Conservation (phyloP, 768 basidiomycete species). For the Suillus plorans region DNA sequence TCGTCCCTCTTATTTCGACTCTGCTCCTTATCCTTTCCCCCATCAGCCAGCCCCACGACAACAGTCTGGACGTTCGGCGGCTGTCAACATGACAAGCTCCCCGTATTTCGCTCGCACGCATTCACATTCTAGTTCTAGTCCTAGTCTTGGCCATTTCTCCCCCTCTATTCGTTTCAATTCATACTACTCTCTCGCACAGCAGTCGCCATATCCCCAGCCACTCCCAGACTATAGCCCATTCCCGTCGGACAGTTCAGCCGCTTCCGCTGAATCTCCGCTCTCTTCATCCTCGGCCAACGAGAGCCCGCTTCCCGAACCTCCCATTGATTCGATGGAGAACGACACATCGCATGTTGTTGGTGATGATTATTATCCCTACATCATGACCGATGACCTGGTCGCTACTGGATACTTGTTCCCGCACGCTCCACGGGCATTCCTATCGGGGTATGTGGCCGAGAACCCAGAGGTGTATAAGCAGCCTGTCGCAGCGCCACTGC, state of each 20-base stretch:
- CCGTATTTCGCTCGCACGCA: slow-evolving; percentile 22
- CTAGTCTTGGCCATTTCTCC: slow-evolving; percentile 21
- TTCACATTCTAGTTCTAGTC: slow-evolving; percentile 16
- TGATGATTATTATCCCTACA: slow-evolving; percentile 31
- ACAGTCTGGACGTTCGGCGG: slow-evolving; percentile 8
- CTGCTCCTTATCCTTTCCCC: slow-evolving; percentile 16
- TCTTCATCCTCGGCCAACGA: slow-evolving; percentile 40
- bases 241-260: slow-evolving; percentile 35
- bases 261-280: slow-evolving; percentile 38
- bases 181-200: slow-evolving; percentile 22
- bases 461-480: slow-evolving; percentile 30
- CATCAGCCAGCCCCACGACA: slow-evolving; percentile 8
- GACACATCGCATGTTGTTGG: slow-evolving; percentile 26
- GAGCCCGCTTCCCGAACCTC: slow-evolving; percentile 40
- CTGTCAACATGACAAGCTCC: slow-evolving; percentile 23
- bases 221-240: slow-evolving; percentile 34
- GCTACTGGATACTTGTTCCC: slow-evolving; percentile 22
- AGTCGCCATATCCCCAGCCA: slow-evolving; percentile 14
- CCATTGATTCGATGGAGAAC: slow-evolving; percentile 34
- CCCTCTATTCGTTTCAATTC: slow-evolving; percentile 17
- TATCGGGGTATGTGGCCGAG: slow-evolving; percentile 23
- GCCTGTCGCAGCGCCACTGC: slow-evolving; percentile 31
- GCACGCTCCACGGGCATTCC: slow-evolving; percentile 23
- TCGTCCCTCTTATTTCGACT: slow-evolving; percentile 22
- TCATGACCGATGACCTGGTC: slow-evolving; percentile 23